Base-by-base conservation (phyloP, 140 eudicot genomes). In the Stevia rebaudiana region DNA sequence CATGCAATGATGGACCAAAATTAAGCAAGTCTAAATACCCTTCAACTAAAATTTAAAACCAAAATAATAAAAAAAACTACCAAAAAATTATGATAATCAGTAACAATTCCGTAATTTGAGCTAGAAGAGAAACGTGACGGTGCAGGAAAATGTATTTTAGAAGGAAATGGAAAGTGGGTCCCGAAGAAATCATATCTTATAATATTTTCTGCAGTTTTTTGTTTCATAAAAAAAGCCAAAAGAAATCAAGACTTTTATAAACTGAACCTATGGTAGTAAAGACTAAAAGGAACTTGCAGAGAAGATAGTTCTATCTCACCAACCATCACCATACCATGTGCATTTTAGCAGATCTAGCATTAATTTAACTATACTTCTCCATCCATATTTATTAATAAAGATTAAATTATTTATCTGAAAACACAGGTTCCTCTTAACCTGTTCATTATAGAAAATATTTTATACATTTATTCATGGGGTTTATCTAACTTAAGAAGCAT, bases 221-320 rank as follows among this genome's bases (percentile, higher is more conserved):
- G 22, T 58, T 37, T 67, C 64, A 74, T 24, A 67, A 58, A 67
- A 67, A 58, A 67, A 39, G 69, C 50, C 64, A 64, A 76, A 71
- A 54, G 28, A 61, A 69, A 51, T 51, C 44, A 68, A 48, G 21
- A 22, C 56, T 40, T 46, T 0, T 59, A 69, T 69, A 42, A 41
- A 63, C 53, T 69, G 71, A 63, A 42, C 44, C 40, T 49, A 17
- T 63, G 50, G 71, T 37, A 30, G 65, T 65, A 63, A 66, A 69
- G 75, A 36, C 65, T 61, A 68, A 54, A 30, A 65, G 41, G 65
- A 68, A 62, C 33, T 61, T 60, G 70, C 69, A 71, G 63, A 56
- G 33, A 46, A 47, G 77, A 71, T 65, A 65, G 60, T 58, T 56
- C 77, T 59, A 56, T 58, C 68, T 71, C 65, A 71, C 80, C 76